Percentiles rank a stretch among this genome's conserved stretches.
phyloP scores from a whole-genome alignment of 768 basidiomycete species.

The Suillus hirtellus region DNA sequence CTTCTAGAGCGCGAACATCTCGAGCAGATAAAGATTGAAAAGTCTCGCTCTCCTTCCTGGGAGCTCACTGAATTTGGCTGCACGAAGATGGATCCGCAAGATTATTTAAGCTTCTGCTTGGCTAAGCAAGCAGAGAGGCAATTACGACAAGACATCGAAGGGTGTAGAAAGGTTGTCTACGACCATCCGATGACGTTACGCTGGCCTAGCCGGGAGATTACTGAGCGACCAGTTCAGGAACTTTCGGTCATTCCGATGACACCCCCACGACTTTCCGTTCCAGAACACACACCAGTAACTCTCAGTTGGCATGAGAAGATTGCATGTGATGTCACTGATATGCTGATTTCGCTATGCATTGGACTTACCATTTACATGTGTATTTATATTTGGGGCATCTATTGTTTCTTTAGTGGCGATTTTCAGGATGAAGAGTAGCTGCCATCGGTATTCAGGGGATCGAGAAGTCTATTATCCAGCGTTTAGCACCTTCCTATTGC shows the following conservation, averaged over 20 bases:
- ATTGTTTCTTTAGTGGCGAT: constrained; percentile 24
- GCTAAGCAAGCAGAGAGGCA: constrained; percentile 30
- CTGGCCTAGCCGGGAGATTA: constrained; percentile 19
- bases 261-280: neutral
- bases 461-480: neutral
- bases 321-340: constrained; percentile 32
- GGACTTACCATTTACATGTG: constrained; percentile 30
- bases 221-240: neutral
- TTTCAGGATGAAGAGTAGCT: neutral
- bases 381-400: constrained; percentile 29
- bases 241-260: neutral
- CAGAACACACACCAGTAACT: constrained; percentile 15
- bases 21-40: constrained; percentile 11
- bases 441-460: neutral
- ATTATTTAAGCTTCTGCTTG: constrained; percentile 29
- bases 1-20: constrained; percentile 18
- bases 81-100: constrained; percentile 26
- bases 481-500: neutral
- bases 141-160: constrained; percentile 18
- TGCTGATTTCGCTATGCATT: constrained; percentile 24
- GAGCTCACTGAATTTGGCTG: constrained; percentile 31
- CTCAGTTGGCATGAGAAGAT: constrained; percentile 19
- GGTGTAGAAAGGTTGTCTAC: constrained; percentile 22
- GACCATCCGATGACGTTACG: constrained; percentile 22
- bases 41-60: constrained; percentile 24